phyloP scores from a whole-genome alignment of 331 rosid genomes.

The Rosa hybrid region DNA sequence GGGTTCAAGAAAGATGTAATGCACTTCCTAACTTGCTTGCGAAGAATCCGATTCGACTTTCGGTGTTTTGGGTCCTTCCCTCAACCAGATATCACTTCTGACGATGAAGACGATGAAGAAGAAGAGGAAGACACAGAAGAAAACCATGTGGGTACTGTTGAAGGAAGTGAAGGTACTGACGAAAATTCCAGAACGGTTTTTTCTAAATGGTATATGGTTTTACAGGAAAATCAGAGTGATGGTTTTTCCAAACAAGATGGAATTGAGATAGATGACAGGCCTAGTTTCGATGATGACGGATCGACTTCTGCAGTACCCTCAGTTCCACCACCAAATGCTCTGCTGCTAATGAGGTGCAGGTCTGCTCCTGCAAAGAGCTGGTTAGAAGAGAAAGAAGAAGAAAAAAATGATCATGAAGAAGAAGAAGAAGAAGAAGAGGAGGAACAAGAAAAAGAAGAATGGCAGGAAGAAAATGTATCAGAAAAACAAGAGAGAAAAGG shows the following conservation, averaged over 20 bases:
- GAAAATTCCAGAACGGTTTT: conserved; percentile 60
- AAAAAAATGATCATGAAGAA: background rate
- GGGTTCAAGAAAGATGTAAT: conserved; percentile 91
- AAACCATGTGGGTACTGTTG: conserved; percentile 28
- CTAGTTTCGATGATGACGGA: conserved; percentile 15
- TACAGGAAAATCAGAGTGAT: conserved; percentile 61
- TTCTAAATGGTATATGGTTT: conserved; percentile 87
- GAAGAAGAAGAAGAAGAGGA: conserved; percentile 8
- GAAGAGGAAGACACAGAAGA: conserved; percentile 24
- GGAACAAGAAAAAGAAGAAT: conserved; percentile 1
- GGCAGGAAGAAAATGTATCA: conserved; percentile 5
- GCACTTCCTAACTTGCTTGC: conserved; percentile 80
- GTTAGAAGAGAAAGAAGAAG: conserved; percentile 39
- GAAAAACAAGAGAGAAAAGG: conserved; percentile 38
- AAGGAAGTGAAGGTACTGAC: conserved; percentile 33
- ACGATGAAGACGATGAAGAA: conserved; percentile 54
- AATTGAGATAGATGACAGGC: conserved; percentile 9
- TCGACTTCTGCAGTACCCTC: conserved; percentile 26
- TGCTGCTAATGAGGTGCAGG: conserved; percentile 90
- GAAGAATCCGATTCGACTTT: conserved; percentile 65
- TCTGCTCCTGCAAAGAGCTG: conserved; percentile 91
- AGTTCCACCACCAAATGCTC: conserved; percentile 82
- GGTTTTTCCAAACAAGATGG: conserved; percentile 28
- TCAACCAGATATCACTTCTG: conserved; percentile 49
- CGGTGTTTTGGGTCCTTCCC: conserved; percentile 72